phyloP scores from a whole-genome alignment of 495 filamentous ascomycete species.

The Penicillium ucsense region DNA sequence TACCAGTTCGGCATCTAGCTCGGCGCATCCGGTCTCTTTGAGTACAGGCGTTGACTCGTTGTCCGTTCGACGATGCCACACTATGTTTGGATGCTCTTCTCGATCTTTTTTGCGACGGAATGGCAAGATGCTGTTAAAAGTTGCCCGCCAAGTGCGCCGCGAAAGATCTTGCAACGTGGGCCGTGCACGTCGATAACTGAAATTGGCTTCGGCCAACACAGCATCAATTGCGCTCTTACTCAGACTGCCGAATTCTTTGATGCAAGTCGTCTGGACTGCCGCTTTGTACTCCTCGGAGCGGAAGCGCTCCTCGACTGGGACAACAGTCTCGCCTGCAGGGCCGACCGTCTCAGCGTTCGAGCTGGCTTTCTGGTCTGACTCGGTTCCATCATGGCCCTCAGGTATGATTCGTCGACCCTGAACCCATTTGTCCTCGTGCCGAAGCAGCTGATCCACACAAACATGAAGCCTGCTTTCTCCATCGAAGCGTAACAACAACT shows the following conservation, averaged over 20 bases:
- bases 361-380: not conserved
- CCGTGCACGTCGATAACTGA: constrained; percentile 71
- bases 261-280: constrained; percentile 51
- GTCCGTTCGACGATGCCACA: constrained; percentile 47
- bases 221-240: constrained; percentile 73
- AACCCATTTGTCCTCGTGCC: constrained; percentile 65
- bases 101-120: constrained; percentile 53
- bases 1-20: constrained; percentile 74
- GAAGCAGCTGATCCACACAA: constrained; percentile 74
- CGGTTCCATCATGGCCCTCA: constrained; percentile 12
- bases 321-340: constrained; percentile 15
- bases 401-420: constrained; percentile 60
- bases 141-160: constrained; percentile 76
- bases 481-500: constrained; percentile 72
- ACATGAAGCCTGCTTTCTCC: constrained; percentile 76
- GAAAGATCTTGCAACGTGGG: constrained; percentile 65
- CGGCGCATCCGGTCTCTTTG: constrained; percentile 60
- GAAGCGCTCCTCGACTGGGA: constrained; percentile 65
- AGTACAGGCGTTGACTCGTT: constrained; percentile 47
- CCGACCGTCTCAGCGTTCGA: not conserved
- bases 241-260: constrained; percentile 75
- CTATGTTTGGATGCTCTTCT: constrained; percentile 53
- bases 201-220: constrained; percentile 85
- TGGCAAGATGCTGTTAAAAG: constrained; percentile 62
- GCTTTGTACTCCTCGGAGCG: constrained; percentile 61